Base-by-base conservation (phyloP, 768 basidiomycete species). In the Leccinum variicolor region DNA sequence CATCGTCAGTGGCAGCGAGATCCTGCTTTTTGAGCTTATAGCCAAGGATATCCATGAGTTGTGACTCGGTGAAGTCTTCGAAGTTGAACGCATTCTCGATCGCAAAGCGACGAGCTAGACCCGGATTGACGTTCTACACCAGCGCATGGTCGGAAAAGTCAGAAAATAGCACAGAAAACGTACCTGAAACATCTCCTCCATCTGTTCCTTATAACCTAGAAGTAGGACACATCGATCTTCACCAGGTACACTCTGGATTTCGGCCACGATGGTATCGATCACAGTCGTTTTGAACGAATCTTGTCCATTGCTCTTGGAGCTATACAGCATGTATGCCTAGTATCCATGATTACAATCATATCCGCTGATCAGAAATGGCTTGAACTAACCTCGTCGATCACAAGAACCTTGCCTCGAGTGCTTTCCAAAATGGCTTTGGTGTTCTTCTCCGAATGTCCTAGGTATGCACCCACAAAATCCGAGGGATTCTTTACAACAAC, bases 181-280 rank as follows among this genome's bases (percentile, higher is more conserved):
- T 66, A 81, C 87, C 74, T 86, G 84, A 69, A 88, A 88, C 88
- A 89, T 89, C 25, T 88, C 83, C n/a, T 71, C 66, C 79, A 89
- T 88, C 62, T 87, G 76, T 5, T 81, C 75, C 56, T 83, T 81
- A 68, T 89, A 89, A 0, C 87, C 87, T 1, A 86, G 66, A 46
- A 89, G 67, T 11, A 89, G 71, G 0, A 89, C 83, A 53, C 85
- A 87, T 29, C 86, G 77, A 65, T 89, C 87, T 64, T 89, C 87
- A 4, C 87, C 86, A 1, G 84, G 84, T 0, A 78, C 78, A 47
- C 79, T 85, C 62, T 89, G 87, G 3, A 89, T 81, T 67, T 89
- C 87, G 0, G 87, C 87, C 0, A 89, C 87, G 28, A 89, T 81
- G 0, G 87, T 87, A 64, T 89, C 87, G 28, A 89, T 86, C 43